Percentiles rank a stretch among this genome's conserved stretches.
These are phyloP conservation scores for Excoecaria cochinchinensis DNA, from an alignment of 345 rosid species.

Conservation along the genomic window DNA sequence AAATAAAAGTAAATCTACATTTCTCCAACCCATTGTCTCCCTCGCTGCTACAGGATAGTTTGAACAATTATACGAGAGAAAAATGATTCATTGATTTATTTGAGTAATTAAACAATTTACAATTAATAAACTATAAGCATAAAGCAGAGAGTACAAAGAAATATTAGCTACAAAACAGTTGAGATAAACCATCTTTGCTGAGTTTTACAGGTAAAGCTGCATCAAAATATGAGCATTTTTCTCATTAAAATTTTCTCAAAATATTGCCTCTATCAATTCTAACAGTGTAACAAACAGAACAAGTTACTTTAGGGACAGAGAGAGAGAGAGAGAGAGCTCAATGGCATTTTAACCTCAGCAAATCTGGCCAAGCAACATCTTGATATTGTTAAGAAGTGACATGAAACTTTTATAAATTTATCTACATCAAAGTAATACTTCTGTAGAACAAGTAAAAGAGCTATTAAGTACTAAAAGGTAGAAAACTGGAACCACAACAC, in stretches of 20 bases:
- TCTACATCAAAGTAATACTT: background rate
- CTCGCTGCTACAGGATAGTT: background rate
- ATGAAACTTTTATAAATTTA: background rate
- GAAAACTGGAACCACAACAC: slow-evolving; percentile 8
- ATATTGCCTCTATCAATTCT: background rate
- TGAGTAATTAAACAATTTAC: background rate
- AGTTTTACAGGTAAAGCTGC: background rate
- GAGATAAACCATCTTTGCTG: background rate
- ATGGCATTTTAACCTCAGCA: background rate
- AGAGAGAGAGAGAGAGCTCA: background rate
- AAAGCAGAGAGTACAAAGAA: background rate
- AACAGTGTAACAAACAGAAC: background rate
- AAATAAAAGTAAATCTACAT: background rate
- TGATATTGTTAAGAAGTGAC: background rate
- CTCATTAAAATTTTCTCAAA: background rate
- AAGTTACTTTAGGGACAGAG: background rate
- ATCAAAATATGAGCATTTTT: background rate
- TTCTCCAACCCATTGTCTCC: background rate
- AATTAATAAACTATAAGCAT: background rate
- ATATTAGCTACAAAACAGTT: background rate
- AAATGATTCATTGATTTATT: background rate
- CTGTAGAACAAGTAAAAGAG: background rate
- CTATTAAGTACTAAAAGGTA: background rate
- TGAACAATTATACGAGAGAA: background rate
- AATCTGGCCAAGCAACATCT: background rate